Evolutionary conservation across 805 yeast species (phyloP).

Genomic region (Candida railenensis): DNA sequence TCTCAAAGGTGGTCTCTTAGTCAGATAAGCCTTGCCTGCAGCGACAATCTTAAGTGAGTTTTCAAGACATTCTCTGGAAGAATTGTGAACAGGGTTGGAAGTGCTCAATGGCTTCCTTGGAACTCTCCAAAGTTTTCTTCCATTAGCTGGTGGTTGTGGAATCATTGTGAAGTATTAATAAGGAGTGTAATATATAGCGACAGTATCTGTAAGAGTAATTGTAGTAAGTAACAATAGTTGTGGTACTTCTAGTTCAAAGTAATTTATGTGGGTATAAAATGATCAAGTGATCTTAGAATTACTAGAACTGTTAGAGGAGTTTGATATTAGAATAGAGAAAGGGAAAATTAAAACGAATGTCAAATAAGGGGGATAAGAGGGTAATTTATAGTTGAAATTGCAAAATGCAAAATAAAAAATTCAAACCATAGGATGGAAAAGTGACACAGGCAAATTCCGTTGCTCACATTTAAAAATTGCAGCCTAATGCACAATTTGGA

Average conservation of each 20-base stretch:
- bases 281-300: neutral
- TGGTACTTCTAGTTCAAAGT: neutral
- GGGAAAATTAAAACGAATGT: neutral
- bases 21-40: constrained; percentile 32
- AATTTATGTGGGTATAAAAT: neutral
- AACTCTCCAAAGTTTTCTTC: constrained; percentile 46
- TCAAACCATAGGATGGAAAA: neutral
- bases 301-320: neutral
- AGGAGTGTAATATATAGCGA: neutral
- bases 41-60: constrained; percentile 43
- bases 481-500: neutral
- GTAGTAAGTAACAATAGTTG: neutral
- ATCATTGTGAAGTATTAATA: constrained; percentile 8
- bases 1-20: constrained; percentile 39
- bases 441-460: constrained; percentile 1
- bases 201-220: neutral
- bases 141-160: constrained; percentile 43
- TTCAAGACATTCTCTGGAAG: constrained; percentile 33
- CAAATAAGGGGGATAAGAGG: neutral
- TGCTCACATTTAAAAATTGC: neutral
- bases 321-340: neutral
- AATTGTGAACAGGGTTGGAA: constrained; percentile 9
- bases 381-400: constrained; percentile 1
- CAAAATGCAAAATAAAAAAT: neutral
- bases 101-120: constrained; percentile 23